phyloP scores from a whole-genome alignment of 2,329 filamentous ascomycete genomes.

The Stachybotrys elegans region DNA sequence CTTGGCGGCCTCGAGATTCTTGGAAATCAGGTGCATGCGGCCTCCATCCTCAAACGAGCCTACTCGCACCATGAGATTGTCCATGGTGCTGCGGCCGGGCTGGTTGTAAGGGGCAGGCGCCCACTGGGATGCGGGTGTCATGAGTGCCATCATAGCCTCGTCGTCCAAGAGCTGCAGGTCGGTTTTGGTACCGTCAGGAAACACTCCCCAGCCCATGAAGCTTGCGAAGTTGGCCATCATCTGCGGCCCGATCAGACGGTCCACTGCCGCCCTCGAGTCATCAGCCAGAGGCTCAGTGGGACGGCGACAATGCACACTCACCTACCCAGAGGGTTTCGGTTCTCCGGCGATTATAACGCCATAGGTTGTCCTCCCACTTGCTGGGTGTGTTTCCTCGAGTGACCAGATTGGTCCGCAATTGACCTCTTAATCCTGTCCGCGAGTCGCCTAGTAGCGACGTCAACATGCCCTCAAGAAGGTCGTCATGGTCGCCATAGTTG shows the following conservation, averaged over 20 bases:
- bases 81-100: slow-evolving; percentile 3
- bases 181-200: slow-evolving; percentile 9
- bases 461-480: neutral
- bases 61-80: slow-evolving; percentile 10
- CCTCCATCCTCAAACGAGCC: slow-evolving; percentile 14
- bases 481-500: neutral
- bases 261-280: slow-evolving; percentile 1
- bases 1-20: slow-evolving; percentile 24
- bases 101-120: slow-evolving; percentile 15
- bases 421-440: neutral
- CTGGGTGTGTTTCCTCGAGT: neutral
- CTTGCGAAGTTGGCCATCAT: slow-evolving; percentile 13
- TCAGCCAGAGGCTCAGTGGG: neutral
- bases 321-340: neutral
- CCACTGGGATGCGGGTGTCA: slow-evolving; percentile 14
- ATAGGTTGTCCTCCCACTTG: neutral
- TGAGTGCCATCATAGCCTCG: slow-evolving; percentile 7
- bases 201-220: slow-evolving; percentile 8
- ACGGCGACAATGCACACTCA: neutral
- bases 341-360: neutral
- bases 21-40: slow-evolving; percentile 14
- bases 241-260: slow-evolving; percentile 18
- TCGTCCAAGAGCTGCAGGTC: slow-evolving; percentile 3
- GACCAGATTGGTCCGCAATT: neutral
- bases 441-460: neutral